Base-by-base conservation (phyloP, 2,329 filamentous ascomycete genomes). In the Neofusicoccum kwambonambiense region DNA sequence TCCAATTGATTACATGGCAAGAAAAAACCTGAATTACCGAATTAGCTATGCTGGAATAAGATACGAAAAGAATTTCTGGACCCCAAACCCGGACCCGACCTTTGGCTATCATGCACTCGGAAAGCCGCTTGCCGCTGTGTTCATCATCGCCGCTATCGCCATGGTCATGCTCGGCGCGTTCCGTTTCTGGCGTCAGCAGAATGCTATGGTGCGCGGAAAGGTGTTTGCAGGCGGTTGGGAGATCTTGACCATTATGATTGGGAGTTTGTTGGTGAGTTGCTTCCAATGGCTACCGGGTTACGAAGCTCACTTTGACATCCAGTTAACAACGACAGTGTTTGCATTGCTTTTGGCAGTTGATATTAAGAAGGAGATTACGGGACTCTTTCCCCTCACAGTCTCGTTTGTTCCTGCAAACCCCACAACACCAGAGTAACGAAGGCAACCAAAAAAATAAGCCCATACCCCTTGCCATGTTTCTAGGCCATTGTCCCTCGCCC, bases 81-180 rank as follows among this genome's bases (percentile, higher is more conserved):
- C 5, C 2, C 27, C 27, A 8, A 70, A 76, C 15, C 78, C 77
- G 1, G 69, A 78, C 42, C 74, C 76, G 2, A 75, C 78, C 11
- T 83, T 90, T 65, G 86, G 86, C 0, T 91, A 87, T 72, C 85
- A 81, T 66, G 75, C 82, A 11, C 77, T 90, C 2, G 88, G 88
- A 2, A 83, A 84, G 64, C 88, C 89, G 0, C 75, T 92, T 3
- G 76, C 81, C 3, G 80, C 77, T 11, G 74, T 81, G 5, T 82
- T 83, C 61, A 83, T 86, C 44, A 72, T 65, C 44, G 75, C 79
- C 34, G 84, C 84, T 0, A 78, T 86, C 22, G 47, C 82, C 1
- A 78, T 85, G 7, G 74, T 83, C 0, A 35, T 83, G 0, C 69
- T 89, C n/a, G 87, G 87, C 1, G 81, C 82, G 1, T 79, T 81